phyloP scores from a whole-genome alignment of 2,329 filamentous ascomycete species.

The Beauveria scarabaeidicola region DNA sequence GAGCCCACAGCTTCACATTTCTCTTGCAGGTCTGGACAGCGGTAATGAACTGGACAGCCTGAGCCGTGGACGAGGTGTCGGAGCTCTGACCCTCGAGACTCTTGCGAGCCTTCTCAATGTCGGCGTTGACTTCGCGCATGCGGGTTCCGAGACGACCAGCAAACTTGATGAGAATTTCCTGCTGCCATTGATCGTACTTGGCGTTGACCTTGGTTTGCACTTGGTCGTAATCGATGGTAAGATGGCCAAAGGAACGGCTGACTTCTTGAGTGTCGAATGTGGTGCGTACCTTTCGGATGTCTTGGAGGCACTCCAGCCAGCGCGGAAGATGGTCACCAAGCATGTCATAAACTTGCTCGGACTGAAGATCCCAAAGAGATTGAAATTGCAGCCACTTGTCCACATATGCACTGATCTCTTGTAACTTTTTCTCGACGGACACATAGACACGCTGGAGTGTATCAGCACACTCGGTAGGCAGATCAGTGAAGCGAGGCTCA shows the following conservation, averaged over 20 bases:
- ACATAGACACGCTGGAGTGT: conserved; percentile 73
- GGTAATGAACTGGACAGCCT: conserved; percentile 97
- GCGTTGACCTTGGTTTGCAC: conserved; percentile 98
- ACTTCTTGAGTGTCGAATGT: conserved; percentile 98
- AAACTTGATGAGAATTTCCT: conserved; percentile 92
- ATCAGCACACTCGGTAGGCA: conserved; percentile 75
- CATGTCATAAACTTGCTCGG: conserved; percentile 87
- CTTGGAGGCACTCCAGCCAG: conserved; percentile 93
- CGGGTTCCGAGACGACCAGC: conserved; percentile 78
- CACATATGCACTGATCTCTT: conserved; percentile 74
- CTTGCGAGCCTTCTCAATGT: conserved; percentile 82
- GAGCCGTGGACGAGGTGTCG: conserved; percentile 89
- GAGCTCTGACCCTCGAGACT: conserved; percentile 88
- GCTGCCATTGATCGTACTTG: conserved; percentile 99
- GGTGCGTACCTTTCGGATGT: conserved; percentile 88
- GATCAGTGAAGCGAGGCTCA: conserved; percentile 68
- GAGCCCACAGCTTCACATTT: conserved; percentile 88
- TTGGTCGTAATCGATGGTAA: conserved; percentile 95
- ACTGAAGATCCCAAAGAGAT: conserved; percentile 94
- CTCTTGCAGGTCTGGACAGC: conserved; percentile 94
- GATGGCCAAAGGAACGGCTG: conserved; percentile 83
- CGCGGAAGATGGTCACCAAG: conserved; percentile 84
- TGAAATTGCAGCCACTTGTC: conserved; percentile 99
- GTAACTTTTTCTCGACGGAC: conserved; percentile 74
- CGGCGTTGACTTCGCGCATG: conserved; percentile 85